A percentile compares a stretch with the other conserved stretches of the same genome.
Evolutionary conservation across 2,329 filamentous ascomycete species (phyloP).

Genomic region (Lasiodiplodia citricola): DNA sequence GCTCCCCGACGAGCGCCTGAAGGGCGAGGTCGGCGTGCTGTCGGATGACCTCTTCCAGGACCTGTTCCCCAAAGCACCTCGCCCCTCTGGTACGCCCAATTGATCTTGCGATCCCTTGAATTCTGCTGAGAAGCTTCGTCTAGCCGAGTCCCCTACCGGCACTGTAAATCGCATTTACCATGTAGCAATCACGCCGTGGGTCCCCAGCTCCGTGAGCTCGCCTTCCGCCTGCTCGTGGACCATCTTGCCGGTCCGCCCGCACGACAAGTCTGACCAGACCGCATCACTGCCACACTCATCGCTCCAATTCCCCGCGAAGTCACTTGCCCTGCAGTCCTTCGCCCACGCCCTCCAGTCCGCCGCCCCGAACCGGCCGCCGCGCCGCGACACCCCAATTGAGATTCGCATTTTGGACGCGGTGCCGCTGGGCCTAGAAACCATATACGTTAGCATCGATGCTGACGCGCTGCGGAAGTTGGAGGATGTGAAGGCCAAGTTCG

Average conservation of each 20-base stretch:
- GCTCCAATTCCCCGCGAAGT: slow-evolving; percentile 77
- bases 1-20: slow-evolving; percentile 82
- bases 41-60: slow-evolving; percentile 86
- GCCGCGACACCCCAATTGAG: slow-evolving; percentile 79
- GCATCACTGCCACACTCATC: slow-evolving; percentile 69
- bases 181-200: slow-evolving; percentile 77
- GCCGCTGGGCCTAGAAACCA: slow-evolving; percentile 78
- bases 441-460: slow-evolving; percentile 85
- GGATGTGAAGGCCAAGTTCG: slow-evolving; percentile 82
- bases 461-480: slow-evolving; percentile 80
- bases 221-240: slow-evolving; percentile 77
- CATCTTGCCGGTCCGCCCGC: slow-evolving; percentile 73
- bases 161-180: slow-evolving; percentile 52
- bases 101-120: neutral
- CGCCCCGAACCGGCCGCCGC: slow-evolving; percentile 75
- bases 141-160: neutral
- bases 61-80: slow-evolving; percentile 66
- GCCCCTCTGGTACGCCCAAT: slow-evolving; percentile 32
- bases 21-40: slow-evolving; percentile 82
- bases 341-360: slow-evolving; percentile 73
- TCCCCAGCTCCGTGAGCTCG: slow-evolving; percentile 57
- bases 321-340: slow-evolving; percentile 77
- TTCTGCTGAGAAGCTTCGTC: neutral
- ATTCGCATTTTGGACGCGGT: slow-evolving; percentile 81
- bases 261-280: slow-evolving; percentile 39